Evolutionary conservation across 495 filamentous ascomycete genomes (phyloP).

Genomic region (Pseudomonodictys pantanalensis): DNA sequence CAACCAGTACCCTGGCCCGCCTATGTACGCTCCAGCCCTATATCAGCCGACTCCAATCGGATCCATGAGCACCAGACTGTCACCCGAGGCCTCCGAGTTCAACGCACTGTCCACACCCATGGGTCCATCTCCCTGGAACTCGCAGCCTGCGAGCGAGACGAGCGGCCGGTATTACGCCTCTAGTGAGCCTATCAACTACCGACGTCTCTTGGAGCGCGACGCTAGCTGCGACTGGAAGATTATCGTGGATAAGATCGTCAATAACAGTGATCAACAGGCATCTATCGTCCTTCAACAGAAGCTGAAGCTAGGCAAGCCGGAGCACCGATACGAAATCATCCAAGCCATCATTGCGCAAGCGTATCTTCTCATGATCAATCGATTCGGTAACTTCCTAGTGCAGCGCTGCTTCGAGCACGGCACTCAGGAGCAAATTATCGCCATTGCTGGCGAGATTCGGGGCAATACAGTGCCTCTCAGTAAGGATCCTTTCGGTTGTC

Average conservation of each 20-base stretch:
- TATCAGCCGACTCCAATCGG: constrained; percentile 73
- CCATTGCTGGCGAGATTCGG: constrained; percentile 91
- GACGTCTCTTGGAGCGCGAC: constrained; percentile 90
- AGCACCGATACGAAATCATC: constrained; percentile 96
- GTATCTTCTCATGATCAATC: constrained; percentile 95
- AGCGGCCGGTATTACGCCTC: constrained; percentile 67
- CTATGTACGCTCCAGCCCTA: constrained; percentile 32
- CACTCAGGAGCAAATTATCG: constrained; percentile 88
- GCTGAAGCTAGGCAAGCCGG: constrained; percentile 90
- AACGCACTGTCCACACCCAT: constrained; percentile 42
- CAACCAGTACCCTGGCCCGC: constrained; percentile 27
- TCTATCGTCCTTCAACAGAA: constrained; percentile 99
- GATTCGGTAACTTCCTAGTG: constrained; percentile 96
- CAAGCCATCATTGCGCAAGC: constrained; percentile 94
- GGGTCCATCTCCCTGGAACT: constrained; percentile 49
- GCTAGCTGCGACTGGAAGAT: constrained; percentile 99
- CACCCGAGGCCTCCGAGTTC: constrained; percentile 82
- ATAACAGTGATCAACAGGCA: constrained; percentile 97
- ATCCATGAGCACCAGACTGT: constrained; percentile 76
- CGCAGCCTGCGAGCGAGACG: constrained; percentile 35
- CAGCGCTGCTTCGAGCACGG: constrained; percentile 99
- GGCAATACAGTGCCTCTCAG: constrained; percentile 91
- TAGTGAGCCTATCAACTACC: constrained; percentile 94
- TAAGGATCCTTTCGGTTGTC: constrained; percentile 98
- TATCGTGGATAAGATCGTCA: constrained; percentile 98